phyloP scores from a whole-genome alignment of 2,329 filamentous ascomycete species.

The Diaporthe longicolla region DNA sequence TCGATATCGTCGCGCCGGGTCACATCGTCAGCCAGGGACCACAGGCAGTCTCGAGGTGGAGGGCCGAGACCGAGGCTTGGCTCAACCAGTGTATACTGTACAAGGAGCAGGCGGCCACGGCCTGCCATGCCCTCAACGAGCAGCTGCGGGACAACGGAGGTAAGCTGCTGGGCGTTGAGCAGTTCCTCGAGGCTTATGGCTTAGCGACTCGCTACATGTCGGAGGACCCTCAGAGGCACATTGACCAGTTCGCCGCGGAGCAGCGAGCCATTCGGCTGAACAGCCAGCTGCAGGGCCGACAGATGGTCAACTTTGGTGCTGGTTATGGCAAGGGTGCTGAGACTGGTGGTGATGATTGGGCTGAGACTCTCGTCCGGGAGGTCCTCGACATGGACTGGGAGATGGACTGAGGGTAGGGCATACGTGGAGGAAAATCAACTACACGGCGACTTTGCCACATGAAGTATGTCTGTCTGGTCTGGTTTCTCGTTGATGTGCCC shows the following conservation, averaged over 20 bases:
- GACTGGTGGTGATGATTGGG: background rate
- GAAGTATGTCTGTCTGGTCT: too few species aligned
- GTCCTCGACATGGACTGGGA: conserved; percentile 30
- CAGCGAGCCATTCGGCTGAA: background rate
- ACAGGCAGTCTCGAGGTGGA: conserved; percentile 4
- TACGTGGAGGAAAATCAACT: background rate
- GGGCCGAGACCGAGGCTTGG: background rate
- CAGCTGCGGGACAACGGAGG: background rate
- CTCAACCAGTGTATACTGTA: background rate
- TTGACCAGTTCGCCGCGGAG: background rate
- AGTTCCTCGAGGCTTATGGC: background rate
- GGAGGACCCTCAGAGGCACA: background rate
- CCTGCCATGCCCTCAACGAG: background rate
- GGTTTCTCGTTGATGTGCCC: background rate
- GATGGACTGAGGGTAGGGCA: conserved; percentile 16
- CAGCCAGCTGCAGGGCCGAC: background rate
- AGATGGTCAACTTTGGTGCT: background rate
- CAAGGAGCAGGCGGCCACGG: background rate
- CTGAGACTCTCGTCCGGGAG: background rate
- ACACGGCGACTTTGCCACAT: too few species aligned
- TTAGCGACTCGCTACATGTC: background rate
- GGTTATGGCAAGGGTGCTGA: background rate
- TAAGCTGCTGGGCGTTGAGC: background rate
- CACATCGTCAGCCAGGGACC: background rate
- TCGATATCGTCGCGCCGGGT: background rate